These are phyloP conservation scores for Xanthoconium separans DNA, from an alignment of 1,284 basidiomycete genomes.

Conservation along the genomic window DNA sequence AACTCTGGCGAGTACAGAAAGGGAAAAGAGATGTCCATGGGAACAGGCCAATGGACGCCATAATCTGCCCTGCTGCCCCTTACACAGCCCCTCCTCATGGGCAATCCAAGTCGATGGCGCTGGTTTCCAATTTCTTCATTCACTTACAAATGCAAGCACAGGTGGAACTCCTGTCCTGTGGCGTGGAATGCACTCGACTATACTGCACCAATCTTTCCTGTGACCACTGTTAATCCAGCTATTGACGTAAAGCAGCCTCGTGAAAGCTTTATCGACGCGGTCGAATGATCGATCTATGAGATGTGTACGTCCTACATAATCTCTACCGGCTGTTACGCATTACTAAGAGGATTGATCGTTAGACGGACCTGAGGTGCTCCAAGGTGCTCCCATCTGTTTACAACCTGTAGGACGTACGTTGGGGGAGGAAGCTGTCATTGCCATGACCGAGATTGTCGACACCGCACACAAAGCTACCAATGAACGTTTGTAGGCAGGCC, in stretches of 20 bases:
- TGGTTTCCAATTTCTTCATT: not conserved
- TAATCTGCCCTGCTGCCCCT: slow-evolving; percentile 57
- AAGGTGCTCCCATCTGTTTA: slow-evolving; percentile 63
- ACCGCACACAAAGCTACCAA: slow-evolving; percentile 30
- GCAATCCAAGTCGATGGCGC: slow-evolving; percentile 40
- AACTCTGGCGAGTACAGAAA: slow-evolving; percentile 58
- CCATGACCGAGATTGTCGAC: slow-evolving; percentile 60
- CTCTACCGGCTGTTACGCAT: not conserved
- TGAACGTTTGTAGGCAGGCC: not conserved
- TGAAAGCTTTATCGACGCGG: slow-evolving; percentile 44
- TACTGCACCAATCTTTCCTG: slow-evolving; percentile 64
- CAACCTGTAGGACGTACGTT: slow-evolving; percentile 70
- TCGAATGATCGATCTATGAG: slow-evolving; percentile 52
- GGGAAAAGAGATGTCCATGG: slow-evolving; percentile 46
- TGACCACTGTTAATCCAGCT: slow-evolving; percentile 52
- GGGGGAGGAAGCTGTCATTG: slow-evolving; percentile 72
- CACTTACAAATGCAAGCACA: slow-evolving; percentile 22
- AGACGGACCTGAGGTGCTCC: slow-evolving; percentile 61
- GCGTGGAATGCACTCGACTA: slow-evolving; percentile 73
- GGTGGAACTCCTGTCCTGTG: slow-evolving; percentile 53
- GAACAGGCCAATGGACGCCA: slow-evolving; percentile 64
- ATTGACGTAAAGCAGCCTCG: slow-evolving; percentile 45
- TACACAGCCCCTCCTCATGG: slow-evolving; percentile 56
- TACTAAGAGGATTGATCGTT: slow-evolving; percentile 4
- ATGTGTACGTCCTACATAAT: slow-evolving; percentile 45